A percentile compares a stretch with the other conserved stretches of the same genome.
Evolutionary conservation across 2,329 filamentous ascomycete genomes (phyloP).

Genomic region (Cladophialophora bantiana): DNA sequence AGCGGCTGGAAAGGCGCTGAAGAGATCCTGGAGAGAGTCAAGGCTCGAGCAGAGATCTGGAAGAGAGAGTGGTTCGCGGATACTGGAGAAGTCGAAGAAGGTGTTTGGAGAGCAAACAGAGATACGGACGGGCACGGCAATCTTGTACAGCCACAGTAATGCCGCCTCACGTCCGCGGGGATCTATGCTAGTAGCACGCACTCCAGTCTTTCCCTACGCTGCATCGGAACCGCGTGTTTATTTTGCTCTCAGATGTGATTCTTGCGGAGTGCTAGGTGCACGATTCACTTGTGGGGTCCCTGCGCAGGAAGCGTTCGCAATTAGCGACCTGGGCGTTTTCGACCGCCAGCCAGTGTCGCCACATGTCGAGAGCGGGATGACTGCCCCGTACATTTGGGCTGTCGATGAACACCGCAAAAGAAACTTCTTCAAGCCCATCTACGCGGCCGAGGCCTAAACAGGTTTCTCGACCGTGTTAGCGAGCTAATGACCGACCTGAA

Average conservation of each 20-base stretch:
- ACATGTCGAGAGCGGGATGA: not conserved
- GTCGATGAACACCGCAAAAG: not conserved
- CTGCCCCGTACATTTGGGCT: not conserved
- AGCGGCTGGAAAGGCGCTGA: constrained; percentile 89
- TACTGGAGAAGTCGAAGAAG: constrained; percentile 37
- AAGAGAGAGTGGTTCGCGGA: constrained; percentile 50
- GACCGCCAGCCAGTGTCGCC: not conserved
- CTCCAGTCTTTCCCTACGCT: not conserved
- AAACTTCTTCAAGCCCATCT: not conserved
- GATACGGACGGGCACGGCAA: constrained; percentile 36
- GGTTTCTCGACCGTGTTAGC: not conserved
- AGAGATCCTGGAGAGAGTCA: constrained; percentile 85
- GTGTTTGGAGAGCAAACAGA: constrained; percentile 41
- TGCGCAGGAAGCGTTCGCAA: not conserved
- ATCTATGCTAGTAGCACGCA: not conserved
- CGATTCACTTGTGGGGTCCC: not conserved
- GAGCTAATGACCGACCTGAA: not conserved
- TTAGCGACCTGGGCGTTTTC: not conserved
- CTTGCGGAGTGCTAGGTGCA: not conserved
- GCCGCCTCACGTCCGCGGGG: not conserved
- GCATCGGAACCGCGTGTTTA: not conserved
- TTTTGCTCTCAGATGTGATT: not conserved
- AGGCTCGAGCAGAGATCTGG: constrained; percentile 81
- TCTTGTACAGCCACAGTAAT: constrained; percentile 18
- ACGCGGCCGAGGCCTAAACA: not conserved